A percentile compares a stretch with the other conserved stretches of the same genome.
These are phyloP conservation scores for Hypoxylon sp. DNA, from an alignment of 2,329 filamentous ascomycete species.

Conservation along the genomic window DNA sequence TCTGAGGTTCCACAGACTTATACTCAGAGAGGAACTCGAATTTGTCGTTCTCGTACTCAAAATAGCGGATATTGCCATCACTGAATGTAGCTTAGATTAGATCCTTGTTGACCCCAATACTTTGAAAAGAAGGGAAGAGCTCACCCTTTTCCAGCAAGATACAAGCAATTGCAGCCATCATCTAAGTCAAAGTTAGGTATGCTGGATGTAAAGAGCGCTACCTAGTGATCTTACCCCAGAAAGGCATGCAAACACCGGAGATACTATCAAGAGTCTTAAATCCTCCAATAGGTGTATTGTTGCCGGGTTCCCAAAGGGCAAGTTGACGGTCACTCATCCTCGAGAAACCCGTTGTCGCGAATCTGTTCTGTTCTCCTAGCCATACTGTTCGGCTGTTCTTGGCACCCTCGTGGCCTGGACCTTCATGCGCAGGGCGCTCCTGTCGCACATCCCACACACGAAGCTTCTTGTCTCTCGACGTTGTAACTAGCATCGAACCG, in stretches of 20 bases:
- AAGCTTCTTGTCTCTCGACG: conserved; percentile 97
- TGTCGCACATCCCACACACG: conserved; percentile 98
- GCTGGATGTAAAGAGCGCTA: background rate
- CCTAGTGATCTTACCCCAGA: conserved; percentile 81
- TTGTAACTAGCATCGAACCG: conserved; percentile 88
- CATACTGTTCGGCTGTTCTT: conserved; percentile 98
- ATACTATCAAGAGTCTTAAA: conserved; percentile 94
- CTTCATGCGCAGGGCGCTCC: conserved; percentile 88
- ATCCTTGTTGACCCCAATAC: conserved; percentile 34
- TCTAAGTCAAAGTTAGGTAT: conserved; percentile 63
- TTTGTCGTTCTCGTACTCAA: conserved; percentile 98
- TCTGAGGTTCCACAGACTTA: conserved; percentile 95
- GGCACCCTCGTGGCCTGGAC: conserved; percentile 87
- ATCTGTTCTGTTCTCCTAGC: conserved; percentile 96
- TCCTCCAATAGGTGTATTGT: conserved; percentile 87
- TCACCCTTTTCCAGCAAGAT: conserved; percentile 96
- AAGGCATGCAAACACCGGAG: conserved; percentile 98
- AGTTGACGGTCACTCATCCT: conserved; percentile 98
- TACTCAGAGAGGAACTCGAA: conserved; percentile 98
- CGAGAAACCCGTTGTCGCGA: conserved; percentile 97
- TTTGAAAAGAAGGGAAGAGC: conserved; percentile 53
- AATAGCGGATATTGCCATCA: conserved; percentile 99
- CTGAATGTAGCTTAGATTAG: conserved; percentile 61
- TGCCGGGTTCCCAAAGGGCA: conserved; percentile 93
- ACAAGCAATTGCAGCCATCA: conserved; percentile 93